Evolutionary conservation across 2,329 filamentous ascomycete species (phyloP).

Genomic region (Diaporthe citri): DNA sequence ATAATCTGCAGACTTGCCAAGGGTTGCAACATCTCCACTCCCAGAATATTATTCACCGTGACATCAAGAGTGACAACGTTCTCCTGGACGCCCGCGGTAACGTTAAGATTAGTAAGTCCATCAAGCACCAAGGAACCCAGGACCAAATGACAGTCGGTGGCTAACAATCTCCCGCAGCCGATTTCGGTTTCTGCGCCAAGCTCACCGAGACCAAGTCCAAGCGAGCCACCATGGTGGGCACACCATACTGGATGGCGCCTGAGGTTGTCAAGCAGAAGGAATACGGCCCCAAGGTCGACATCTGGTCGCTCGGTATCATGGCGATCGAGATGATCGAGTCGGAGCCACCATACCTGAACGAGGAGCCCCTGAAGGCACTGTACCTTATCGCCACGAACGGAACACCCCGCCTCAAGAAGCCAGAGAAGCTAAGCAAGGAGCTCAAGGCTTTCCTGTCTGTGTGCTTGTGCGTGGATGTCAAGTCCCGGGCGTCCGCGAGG

Average conservation of each 20-base stretch:
- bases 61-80: constrained; percentile 99
- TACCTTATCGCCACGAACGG: constrained; percentile 99
- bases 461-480: constrained; percentile 96
- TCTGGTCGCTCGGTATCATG: constrained; percentile 99
- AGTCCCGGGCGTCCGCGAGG: constrained; percentile 89
- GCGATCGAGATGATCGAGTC: constrained; percentile 99
- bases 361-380: constrained; percentile 95
- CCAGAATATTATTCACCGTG: constrained; percentile 97
- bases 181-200: constrained; percentile 99
- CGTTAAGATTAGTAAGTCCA: constrained; percentile 91
- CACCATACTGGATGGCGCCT: constrained; percentile 99
- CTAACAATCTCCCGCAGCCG: constrained; percentile 71
- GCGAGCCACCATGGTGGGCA: constrained; percentile 98
- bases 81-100: constrained; percentile 93
- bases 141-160: neutral
- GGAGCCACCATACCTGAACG: constrained; percentile 96
- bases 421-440: constrained; percentile 97
- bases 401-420: constrained; percentile 96
- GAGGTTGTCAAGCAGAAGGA: constrained; percentile 99
- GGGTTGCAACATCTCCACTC: constrained; percentile 94
- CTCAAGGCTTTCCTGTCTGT: constrained; percentile 97
- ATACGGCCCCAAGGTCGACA: constrained; percentile 97
- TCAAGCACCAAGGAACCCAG: neutral
- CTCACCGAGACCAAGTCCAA: constrained; percentile 97
- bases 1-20: constrained; percentile 81